A percentile compares a stretch with the other conserved stretches of the same genome.
Conservation (phyloP, 169 alveolate genomes). For the Plasmodium fragile region DNA sequence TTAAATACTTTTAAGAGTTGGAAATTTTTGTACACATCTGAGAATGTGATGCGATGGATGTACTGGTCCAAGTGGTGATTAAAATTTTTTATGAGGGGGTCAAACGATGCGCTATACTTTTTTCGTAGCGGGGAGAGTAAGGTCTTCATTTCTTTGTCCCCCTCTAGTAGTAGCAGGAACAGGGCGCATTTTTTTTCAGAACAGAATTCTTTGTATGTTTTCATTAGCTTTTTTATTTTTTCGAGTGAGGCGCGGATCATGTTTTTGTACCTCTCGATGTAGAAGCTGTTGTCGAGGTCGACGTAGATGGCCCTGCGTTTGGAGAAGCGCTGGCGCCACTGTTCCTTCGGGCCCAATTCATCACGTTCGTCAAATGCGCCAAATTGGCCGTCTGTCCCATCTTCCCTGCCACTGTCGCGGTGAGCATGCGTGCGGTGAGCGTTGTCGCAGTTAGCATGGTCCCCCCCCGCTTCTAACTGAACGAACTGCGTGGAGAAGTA, state of each 20-base stretch:
- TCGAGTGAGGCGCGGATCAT: constrained; percentile 56
- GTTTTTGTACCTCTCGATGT: constrained; percentile 65
- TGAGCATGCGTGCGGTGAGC: no score
- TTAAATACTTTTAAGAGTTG: constrained; percentile 63
- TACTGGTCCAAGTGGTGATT: constrained; percentile 36
- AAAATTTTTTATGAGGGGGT: constrained; percentile 22
- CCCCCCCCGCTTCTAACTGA: background rate
- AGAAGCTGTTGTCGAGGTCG: constrained; percentile 71
- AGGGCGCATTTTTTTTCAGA: constrained; percentile 18
- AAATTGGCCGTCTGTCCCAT: background rate
- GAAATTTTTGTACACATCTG: constrained; percentile 34
- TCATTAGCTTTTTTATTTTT: constrained; percentile 49
- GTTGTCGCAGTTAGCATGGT: background rate
- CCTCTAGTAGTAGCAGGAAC: constrained; percentile 42
- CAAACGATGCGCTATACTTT: background rate
- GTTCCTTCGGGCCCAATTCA: background rate
- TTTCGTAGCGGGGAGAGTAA: background rate
- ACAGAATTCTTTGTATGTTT: constrained; percentile 23
- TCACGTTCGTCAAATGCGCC: background rate
- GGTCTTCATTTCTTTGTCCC: background rate
- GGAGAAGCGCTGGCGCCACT: background rate
- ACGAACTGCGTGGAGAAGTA: constrained; percentile 31
- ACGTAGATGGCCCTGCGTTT: constrained; percentile 46
- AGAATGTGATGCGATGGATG: constrained; percentile 34
- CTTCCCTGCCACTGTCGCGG: background rate